Conservation (phyloP, 2,329 filamentous ascomycete species). For the Xylaria sp. region DNA sequence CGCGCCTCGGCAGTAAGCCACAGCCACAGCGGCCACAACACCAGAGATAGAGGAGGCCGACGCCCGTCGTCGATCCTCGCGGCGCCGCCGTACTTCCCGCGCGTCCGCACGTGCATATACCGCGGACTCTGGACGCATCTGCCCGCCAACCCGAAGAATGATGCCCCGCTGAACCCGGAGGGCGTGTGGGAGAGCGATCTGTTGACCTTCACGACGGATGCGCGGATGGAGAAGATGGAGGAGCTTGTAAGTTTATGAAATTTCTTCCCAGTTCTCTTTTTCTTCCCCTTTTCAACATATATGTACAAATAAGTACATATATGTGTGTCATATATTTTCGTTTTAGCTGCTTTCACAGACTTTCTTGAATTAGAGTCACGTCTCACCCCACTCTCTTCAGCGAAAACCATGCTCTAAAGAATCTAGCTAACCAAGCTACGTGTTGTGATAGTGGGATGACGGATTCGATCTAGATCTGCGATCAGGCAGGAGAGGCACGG, state of each 20-base stretch:
- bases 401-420: background rate
- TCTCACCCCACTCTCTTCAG: background rate
- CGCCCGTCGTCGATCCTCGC: conserved; percentile 41
- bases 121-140: conserved; percentile 85
- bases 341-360: background rate
- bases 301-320: no score
- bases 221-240: conserved; percentile 83
- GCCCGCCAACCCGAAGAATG: conserved; percentile 77
- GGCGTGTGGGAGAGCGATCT: conserved; percentile 78
- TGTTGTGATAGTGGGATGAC: conserved; percentile 42
- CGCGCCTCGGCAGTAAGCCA: conserved; percentile 39
- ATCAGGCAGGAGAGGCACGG: conserved; percentile 34
- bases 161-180: conserved; percentile 75
- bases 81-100: conserved; percentile 57
- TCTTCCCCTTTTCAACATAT: background rate
- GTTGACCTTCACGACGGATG: conserved; percentile 86
- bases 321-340: no score
- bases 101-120: conserved; percentile 83
- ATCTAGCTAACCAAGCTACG: background rate
- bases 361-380: background rate
- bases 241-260: conserved; percentile 63
- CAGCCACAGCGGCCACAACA: background rate
- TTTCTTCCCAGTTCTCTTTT: background rate
- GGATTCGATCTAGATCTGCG: conserved; percentile 46
- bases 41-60: background rate